Conservation (phyloP, 2,329 filamentous ascomycete genomes). For the Fusarium metavorans region DNA sequence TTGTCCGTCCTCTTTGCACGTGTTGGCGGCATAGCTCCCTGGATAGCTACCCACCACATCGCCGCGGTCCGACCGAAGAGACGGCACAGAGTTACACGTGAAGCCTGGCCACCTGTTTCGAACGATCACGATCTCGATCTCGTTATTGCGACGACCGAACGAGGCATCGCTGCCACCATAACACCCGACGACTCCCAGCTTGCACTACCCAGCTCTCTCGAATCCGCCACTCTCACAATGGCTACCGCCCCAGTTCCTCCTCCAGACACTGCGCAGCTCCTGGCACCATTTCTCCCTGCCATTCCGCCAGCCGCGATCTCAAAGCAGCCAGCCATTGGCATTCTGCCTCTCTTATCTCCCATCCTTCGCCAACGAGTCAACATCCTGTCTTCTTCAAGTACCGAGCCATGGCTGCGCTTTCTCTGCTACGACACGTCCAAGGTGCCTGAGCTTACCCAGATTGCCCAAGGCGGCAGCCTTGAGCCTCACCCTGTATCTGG, state of each 20-base stretch:
- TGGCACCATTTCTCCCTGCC: conserved; percentile 69
- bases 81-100: conserved; percentile 28
- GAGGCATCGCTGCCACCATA: conserved; percentile 13
- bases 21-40: conserved; percentile 10
- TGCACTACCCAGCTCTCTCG: neutral
- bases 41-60: conserved; percentile 8
- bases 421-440: conserved; percentile 75
- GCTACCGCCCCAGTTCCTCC: conserved; percentile 50
- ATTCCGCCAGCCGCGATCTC: conserved; percentile 71
- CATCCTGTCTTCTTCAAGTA: conserved; percentile 69
- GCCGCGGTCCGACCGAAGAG: conserved; percentile 23
- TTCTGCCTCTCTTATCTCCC: conserved; percentile 72
- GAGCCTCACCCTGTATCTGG: conserved; percentile 87
- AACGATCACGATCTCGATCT: conserved; percentile 10
- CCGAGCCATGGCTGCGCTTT: conserved; percentile 79
- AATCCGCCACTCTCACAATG: conserved; percentile 41
- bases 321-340: conserved; percentile 65
- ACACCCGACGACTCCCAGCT: neutral
- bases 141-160: neutral
- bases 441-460: conserved; percentile 68
- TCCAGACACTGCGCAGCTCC: conserved; percentile 60
- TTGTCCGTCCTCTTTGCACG: conserved; percentile 18
- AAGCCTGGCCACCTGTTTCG: conserved; percentile 14
- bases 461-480: conserved; percentile 72
- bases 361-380: conserved; percentile 75